Conservation (phyloP, 2,329 filamentous ascomycete genomes). For the Cladophialophora chaetospira region DNA sequence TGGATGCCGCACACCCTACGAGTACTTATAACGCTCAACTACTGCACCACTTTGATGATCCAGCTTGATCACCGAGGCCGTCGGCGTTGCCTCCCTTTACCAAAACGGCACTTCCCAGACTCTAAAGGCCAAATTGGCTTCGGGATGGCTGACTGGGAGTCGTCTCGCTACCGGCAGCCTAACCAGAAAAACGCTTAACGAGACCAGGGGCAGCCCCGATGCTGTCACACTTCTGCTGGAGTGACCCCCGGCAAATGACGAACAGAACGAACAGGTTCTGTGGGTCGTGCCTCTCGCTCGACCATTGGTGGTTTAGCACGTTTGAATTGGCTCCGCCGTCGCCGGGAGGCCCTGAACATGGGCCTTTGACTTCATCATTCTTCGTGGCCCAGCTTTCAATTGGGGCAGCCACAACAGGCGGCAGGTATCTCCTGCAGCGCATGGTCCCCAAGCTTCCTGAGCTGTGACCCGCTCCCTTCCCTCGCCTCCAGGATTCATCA, state of each 20-base stretch:
- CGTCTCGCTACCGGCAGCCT: constrained; percentile 3
- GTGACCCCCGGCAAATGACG: constrained; percentile 20
- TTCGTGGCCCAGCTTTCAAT: constrained; percentile 4
- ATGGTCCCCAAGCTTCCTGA: constrained; percentile 2
- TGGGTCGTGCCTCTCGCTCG: constrained; percentile 13
- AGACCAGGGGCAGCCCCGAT: constrained; percentile 10
- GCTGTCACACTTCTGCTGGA: constrained; percentile 9
- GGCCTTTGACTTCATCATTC: neutral
- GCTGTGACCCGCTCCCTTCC: constrained; percentile 4
- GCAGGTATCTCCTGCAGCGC: constrained; percentile 14
- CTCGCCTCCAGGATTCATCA: constrained; percentile 23
- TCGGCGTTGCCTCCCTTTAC: neutral
- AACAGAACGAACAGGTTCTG: constrained; percentile 16
- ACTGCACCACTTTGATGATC: neutral
- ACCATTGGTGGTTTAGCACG: constrained; percentile 4
- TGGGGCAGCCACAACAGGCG: constrained; percentile 3
- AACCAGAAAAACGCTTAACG: constrained; percentile 3
- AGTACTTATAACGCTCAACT: neutral
- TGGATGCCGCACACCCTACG: no score
- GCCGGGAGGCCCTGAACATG: neutral
- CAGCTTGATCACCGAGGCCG: neutral
- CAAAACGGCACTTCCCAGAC: neutral
- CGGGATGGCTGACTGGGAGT: constrained; percentile 10
- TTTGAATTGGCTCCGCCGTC: constrained; percentile 4
- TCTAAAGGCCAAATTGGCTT: neutral